Evolutionary conservation across 805 yeast genomes (phyloP).

Genomic region (Saccharomycopsis oosterbeekiorum): DNA sequence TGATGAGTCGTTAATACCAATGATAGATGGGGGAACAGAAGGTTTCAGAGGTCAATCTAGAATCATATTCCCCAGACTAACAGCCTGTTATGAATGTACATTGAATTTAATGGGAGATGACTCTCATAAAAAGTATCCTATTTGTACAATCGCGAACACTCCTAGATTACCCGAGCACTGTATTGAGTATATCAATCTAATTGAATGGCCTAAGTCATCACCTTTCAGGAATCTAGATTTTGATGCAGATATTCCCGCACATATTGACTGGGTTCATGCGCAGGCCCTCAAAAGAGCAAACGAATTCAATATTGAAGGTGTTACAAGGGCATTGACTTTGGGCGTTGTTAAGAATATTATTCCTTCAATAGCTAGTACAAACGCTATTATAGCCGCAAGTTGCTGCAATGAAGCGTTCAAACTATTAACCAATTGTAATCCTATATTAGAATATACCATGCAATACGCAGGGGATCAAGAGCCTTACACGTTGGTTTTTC

Average conservation of each 20-base stretch:
- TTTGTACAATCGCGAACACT: conserved; percentile 89
- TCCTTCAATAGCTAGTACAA: conserved; percentile 91
- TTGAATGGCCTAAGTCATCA: conserved; percentile 56
- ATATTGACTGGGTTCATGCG: conserved; percentile 53
- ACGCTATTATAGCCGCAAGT: conserved; percentile 83
- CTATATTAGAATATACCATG: conserved; percentile 65
- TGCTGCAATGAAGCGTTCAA: conserved; percentile 84
- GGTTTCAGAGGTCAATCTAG: conserved; percentile 89
- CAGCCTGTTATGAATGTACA: conserved; percentile 92
- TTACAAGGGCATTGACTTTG: conserved; percentile 58
- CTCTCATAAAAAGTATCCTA: conserved; percentile 60
- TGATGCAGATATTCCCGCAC: conserved; percentile 60
- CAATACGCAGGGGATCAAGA: conserved; percentile 81
- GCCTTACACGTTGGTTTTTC: conserved; percentile 63
- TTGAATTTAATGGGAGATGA: conserved; percentile 50
- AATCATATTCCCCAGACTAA: conserved; percentile 72
- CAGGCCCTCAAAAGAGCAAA: conserved; percentile 50
- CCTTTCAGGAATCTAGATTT: conserved; percentile 32
- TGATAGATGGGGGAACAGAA: conserved; percentile 94
- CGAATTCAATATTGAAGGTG: conserved; percentile 61
- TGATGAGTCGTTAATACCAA: conserved; percentile 39
- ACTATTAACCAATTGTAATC: conserved; percentile 59
- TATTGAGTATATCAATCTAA: conserved; percentile 76
- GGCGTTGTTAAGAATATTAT: conserved; percentile 89
- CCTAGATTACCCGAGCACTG: conserved; percentile 95